Evolutionary conservation across 2,329 filamentous ascomycete genomes (phyloP).

Genomic region (Fusarium sp.): DNA sequence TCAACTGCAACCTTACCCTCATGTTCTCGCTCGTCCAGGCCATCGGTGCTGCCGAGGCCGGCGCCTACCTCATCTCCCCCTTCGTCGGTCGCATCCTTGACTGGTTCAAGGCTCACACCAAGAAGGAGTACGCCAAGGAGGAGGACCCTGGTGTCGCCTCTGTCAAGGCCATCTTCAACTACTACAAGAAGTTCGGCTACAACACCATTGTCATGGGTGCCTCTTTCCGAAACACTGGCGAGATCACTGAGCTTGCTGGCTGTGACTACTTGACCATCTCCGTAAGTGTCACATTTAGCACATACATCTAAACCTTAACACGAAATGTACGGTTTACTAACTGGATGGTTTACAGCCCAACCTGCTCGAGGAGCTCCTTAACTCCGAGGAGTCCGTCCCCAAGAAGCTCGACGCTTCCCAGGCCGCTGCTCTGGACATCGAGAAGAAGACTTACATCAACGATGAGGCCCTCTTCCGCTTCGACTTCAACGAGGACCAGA

Average conservation of each 20-base stretch:
- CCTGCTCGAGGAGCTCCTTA: conserved; percentile 93
- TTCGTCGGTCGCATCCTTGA: conserved; percentile 99
- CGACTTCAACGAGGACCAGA: conserved; percentile 99
- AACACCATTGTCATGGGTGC: conserved; percentile 99
- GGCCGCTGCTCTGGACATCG: conserved; percentile 76
- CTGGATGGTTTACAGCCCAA: conserved; percentile 68
- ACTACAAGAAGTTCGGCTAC: conserved; percentile 99
- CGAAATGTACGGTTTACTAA: conserved; percentile 31
- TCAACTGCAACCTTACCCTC: conserved; percentile 99
- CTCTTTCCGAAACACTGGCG: conserved; percentile 94
- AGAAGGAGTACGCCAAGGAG: conserved; percentile 90
- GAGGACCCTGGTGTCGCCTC: conserved; percentile 97
- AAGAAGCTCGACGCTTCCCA: conserved; percentile 86
- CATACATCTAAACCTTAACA: neutral
- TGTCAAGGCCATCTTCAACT: conserved; percentile 96
- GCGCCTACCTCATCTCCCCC: conserved; percentile 97
- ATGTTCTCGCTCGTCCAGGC: conserved; percentile 98
- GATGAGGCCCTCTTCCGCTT: conserved; percentile 95
- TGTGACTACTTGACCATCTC: conserved; percentile 99
- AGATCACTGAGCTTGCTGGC: conserved; percentile 98
- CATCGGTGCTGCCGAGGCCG: conserved; percentile 94
- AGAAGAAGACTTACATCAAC: conserved; percentile 91
- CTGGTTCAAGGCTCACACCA: conserved; percentile 97
- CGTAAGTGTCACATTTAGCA: conserved; percentile 61
- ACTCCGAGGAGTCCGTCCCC: conserved; percentile 82